Conservation (phyloP, 768 basidiomycete genomes). For the Suillus discolor region DNA sequence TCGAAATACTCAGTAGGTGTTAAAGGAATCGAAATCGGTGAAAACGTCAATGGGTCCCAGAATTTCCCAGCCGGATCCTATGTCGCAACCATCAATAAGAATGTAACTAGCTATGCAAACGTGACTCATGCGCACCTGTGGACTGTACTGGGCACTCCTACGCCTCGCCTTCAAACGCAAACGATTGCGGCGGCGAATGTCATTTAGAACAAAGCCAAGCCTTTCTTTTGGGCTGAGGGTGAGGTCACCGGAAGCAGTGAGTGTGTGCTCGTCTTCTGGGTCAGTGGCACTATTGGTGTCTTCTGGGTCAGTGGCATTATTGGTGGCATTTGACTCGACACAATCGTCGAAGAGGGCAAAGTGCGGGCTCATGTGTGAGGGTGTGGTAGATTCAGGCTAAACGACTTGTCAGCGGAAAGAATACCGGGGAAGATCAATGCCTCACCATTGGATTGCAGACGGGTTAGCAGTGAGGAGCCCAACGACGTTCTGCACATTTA, state of each 20-base stretch:
- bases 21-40: neutral
- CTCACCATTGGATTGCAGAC: neutral
- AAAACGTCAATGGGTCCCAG: neutral
- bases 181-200: conserved; percentile 8
- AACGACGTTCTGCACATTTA: neutral
- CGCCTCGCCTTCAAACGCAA: conserved; percentile 24
- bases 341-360: neutral
- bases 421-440: neutral
- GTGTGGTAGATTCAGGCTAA: neutral
- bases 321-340: neutral
- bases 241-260: conserved; percentile 50
- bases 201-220: conserved; percentile 24
- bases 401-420: neutral
- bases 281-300: conserved; percentile 19
- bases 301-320: conserved; percentile 17
- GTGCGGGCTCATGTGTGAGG: neutral
- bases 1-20: neutral
- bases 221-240: conserved; percentile 41
- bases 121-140: neutral
- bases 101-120: neutral
- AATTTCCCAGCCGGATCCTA: neutral
- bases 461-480: neutral
- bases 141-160: neutral
- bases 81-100: neutral
- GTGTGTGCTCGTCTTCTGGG: conserved; percentile 39